Evolutionary conservation across 371 early-diverging fungal genomes (phyloP), one percentile per base, ranked within the genome.

Genomic region (Apophysomyces sp.): DNA sequence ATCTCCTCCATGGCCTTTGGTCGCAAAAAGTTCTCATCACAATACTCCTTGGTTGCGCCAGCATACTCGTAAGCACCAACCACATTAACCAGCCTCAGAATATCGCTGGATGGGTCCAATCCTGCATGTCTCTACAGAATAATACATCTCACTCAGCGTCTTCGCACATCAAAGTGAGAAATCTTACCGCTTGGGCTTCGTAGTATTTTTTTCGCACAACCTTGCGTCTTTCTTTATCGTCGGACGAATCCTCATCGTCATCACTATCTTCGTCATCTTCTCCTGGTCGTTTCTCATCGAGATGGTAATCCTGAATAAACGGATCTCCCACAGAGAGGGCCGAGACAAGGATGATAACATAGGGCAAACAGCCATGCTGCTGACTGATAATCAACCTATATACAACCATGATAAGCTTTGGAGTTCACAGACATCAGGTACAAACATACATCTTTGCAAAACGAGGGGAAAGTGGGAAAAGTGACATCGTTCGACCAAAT

Each of bases 1-100:
- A 94, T 91, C 80, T 98, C 98, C 40, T 89, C 84, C 94, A 98
- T 96, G 13, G 96, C 93, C 77, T 97, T 98, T 32, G 83, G 79
- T 3, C 97, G 81, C 31, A 98, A 78, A 72, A 91, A 96, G 74
- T 95, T 87, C 21, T 82, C 76, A 6, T 82, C 74, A 70, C 96
- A 94, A 53, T 93, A 96, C 2, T 73, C 59, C n/a, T 86, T 80
- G 13, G 80, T 80, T 18, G 88, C 93, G 44, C 88, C 92, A 1
- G 89, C 84, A 57, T 92, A 95, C 58, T 92, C 94, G 63, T 87
- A 93, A 0, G 98, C 97, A 29, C 97, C 96, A 4, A 97, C 88
- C 0, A 88, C 94, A 13, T 86, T 89, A 16, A 98, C 74, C 28
- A 94, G 70, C 57, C 89, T 88, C 6, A 97, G 73, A 21, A 92